Base-by-base conservation (phyloP, 2,329 filamentous ascomycete species). In the Stemphylium beticola region DNA sequence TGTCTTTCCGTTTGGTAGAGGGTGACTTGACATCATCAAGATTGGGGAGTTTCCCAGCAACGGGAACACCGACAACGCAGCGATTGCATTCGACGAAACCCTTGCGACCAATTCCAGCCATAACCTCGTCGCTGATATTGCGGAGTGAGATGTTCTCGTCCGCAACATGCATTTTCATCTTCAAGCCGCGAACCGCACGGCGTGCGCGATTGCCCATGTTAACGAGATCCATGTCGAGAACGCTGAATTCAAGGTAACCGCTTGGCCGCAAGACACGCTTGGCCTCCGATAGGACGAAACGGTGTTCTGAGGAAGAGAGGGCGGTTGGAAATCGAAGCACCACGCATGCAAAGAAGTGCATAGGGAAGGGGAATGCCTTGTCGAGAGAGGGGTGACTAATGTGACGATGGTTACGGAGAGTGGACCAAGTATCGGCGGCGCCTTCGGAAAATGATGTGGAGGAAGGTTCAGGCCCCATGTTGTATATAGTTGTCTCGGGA, bases 201-300 rank as follows among this genome's bases (percentile, higher is more conserved):
- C 90, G 84, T 1, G 87, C 86, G 12, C 84, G 83, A 49, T 84
- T 87, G 0, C 91, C 91, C 88, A 93, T 92, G 68, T 91, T 92
- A 74, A 92, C 87, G 55, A 95, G 82, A 67, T 95, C 91, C 10
- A 92, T 81, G 60, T 95, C 91, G 1, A 95, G 82, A 33, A 92
- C 87, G 0, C 87, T 88, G 15, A 93, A 78, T 73, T 95, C 91
- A n/a, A 95, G 83, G 67, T 87, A 90, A 0, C 91, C 91, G 10
- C 89, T 89, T 0, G 91, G 89, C 59, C 89, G 87, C 24, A 95
- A 79, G 0, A 93, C 90, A 2, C 91, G 87, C 47, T 90, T 89
- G 53, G 88, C 87, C 73, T 95, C 91, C 0, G 85, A 85, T 15
- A 95, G 79, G 42, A 92, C 83, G 67, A 87, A 88, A 54, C 86